phyloP scores from a whole-genome alignment of 2,329 filamentous ascomycete genomes.

The Fusarium graminum region DNA sequence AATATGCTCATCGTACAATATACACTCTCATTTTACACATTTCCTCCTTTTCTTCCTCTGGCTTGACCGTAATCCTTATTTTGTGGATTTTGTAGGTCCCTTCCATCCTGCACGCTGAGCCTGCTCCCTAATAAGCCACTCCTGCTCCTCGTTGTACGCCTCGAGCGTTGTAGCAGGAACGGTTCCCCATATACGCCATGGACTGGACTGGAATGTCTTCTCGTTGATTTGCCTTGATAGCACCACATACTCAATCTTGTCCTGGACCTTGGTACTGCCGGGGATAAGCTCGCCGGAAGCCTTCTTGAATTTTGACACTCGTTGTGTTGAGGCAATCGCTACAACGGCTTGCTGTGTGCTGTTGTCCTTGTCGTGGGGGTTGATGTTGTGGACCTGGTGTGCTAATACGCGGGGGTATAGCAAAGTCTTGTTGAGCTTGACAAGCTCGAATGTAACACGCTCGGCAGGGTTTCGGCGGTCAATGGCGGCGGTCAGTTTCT shows the following conservation, averaged over 20 bases:
- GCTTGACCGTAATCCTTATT: background rate
- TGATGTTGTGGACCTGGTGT: slow-evolving; percentile 65
- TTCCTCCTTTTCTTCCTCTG: slow-evolving; percentile 14
- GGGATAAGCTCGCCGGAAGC: slow-evolving; percentile 57
- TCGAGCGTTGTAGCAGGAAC: slow-evolving; percentile 66
- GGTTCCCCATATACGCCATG: slow-evolving; percentile 77
- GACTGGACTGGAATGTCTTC: slow-evolving; percentile 60
- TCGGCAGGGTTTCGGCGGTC: slow-evolving; percentile 62
- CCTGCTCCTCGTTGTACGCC: slow-evolving; percentile 54
- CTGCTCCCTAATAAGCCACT: slow-evolving; percentile 53
- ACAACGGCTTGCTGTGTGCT: slow-evolving; percentile 69
- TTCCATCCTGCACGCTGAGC: slow-evolving; percentile 53
- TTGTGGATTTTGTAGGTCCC: slow-evolving; percentile 33
- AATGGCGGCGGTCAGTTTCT: slow-evolving; percentile 66
- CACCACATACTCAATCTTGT: slow-evolving; percentile 74
- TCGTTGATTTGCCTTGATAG: slow-evolving; percentile 64
- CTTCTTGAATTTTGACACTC: slow-evolving; percentile 59
- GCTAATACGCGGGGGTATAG: slow-evolving; percentile 66
- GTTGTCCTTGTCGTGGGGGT: slow-evolving; percentile 56
- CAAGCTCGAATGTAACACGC: slow-evolving; percentile 66
- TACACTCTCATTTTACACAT: slow-evolving; percentile 46
- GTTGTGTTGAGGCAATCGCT: slow-evolving; percentile 68
- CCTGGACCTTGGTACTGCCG: slow-evolving; percentile 63
- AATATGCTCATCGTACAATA: slow-evolving; percentile 49
- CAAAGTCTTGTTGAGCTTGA: slow-evolving; percentile 60